A percentile compares a stretch with the other conserved stretches of the same genome.
Conservation (phyloP, 2,329 filamentous ascomycete genomes). For the Atkinsonella hypoxylon region DNA sequence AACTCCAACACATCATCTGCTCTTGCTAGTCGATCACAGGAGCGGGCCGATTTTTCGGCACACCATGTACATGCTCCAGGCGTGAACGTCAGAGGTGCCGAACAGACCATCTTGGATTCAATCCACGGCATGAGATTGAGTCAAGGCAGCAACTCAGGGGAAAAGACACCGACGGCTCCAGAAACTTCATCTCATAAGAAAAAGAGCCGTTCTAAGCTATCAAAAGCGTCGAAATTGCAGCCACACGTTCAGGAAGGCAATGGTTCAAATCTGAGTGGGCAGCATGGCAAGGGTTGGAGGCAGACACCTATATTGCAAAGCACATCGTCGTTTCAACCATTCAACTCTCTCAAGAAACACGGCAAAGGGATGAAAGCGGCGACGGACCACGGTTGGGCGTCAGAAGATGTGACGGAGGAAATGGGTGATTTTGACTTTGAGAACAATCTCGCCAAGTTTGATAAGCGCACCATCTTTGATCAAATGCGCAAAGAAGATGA, state of each 20-base stretch:
- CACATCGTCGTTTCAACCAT: constrained; percentile 51
- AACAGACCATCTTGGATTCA: constrained; percentile 15
- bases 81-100: constrained; percentile 9
- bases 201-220: constrained; percentile 18
- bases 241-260: constrained; percentile 16
- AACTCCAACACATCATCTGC: constrained; percentile 16
- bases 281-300: constrained; percentile 43
- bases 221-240: constrained; percentile 20
- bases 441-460: constrained; percentile 81
- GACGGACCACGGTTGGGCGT: constrained; percentile 77
- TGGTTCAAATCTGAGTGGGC: constrained; percentile 16
- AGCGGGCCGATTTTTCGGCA: constrained; percentile 6
- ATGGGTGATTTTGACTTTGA: constrained; percentile 93
- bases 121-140: constrained; percentile 15
- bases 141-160: constrained; percentile 9
- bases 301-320: constrained; percentile 49
- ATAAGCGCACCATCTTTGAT: constrained; percentile 84
- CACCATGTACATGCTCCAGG: background rate
- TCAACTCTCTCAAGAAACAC: constrained; percentile 47
- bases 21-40: constrained; percentile 4
- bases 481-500: constrained; percentile 83
- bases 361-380: constrained; percentile 30
- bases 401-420: constrained; percentile 91
- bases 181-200: constrained; percentile 19
- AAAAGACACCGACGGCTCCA: constrained; percentile 10